phyloP scores from a whole-genome alignment of 2,329 filamentous ascomycete species.

The Penicillium sp. region DNA sequence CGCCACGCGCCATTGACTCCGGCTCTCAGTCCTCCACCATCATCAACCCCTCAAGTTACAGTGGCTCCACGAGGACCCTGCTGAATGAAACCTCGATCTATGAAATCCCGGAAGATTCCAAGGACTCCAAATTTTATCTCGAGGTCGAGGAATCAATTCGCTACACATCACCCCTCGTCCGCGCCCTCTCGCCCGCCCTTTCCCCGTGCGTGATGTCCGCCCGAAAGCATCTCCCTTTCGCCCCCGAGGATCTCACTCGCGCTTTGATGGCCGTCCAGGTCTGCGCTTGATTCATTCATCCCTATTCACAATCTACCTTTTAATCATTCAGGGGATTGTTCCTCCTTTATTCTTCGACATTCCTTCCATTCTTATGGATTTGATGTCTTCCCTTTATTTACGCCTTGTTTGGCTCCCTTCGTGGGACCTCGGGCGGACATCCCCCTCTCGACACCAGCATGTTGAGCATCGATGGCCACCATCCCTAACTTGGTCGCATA shows the following conservation, averaged over 20 bases:
- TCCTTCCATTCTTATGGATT: slow-evolving; percentile 8
- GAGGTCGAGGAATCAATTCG: slow-evolving; percentile 39
- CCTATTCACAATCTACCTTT: slow-evolving; percentile 7
- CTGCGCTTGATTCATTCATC: slow-evolving; percentile 16
- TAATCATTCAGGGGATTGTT: slow-evolving; percentile 23
- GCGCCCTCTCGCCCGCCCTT: slow-evolving; percentile 25
- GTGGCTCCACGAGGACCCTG: slow-evolving; percentile 37
- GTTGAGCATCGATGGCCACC: neutral
- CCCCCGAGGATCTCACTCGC: slow-evolving; percentile 37
- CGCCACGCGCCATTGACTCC: slow-evolving; percentile 27
- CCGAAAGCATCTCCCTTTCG: slow-evolving; percentile 33
- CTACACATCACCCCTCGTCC: slow-evolving; percentile 34
- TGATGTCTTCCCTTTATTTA: slow-evolving; percentile 13
- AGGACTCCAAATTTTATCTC: slow-evolving; percentile 30
- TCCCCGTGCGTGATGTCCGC: slow-evolving; percentile 21
- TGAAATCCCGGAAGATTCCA: slow-evolving; percentile 28
- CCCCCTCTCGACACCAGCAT: too few species aligned
- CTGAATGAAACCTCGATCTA: slow-evolving; percentile 27
- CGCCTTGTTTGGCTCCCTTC: neutral
- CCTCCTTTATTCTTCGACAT: slow-evolving; percentile 3
- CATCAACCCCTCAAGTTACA: slow-evolving; percentile 37
- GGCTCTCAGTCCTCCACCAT: slow-evolving; percentile 40
- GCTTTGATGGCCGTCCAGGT: slow-evolving; percentile 41
- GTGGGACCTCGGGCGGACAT: neutral
- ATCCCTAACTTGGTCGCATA: neutral